Evolutionary conservation across 202 grass and related monocot species (phyloP).

Genomic region (Carex sylvatica): DNA sequence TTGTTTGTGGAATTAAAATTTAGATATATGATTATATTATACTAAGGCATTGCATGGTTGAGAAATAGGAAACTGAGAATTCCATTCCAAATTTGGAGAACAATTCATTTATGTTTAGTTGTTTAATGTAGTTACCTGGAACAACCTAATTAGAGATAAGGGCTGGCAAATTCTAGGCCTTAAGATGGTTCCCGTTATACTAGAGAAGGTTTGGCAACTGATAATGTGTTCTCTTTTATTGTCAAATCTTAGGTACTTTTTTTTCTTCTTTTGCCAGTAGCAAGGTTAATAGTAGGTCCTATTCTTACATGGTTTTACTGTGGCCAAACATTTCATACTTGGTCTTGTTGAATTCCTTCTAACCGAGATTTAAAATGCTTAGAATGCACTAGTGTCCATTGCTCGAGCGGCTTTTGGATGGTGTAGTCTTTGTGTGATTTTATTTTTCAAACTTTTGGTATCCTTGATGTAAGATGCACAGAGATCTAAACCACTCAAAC

Average conservation of each 20-base stretch:
- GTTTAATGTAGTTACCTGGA: not conserved
- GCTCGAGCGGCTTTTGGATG: not conserved
- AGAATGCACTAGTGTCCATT: not conserved
- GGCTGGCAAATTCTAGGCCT: not conserved
- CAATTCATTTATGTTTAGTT: not conserved
- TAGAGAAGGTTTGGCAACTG: not conserved
- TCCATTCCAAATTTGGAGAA: not conserved
- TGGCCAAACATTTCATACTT: not conserved
- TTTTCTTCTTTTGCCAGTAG: not conserved
- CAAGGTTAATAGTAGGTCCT: not conserved
- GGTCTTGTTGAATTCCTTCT: not conserved
- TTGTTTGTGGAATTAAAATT: conserved; percentile 22
- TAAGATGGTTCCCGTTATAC: not conserved
- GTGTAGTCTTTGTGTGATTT: not conserved
- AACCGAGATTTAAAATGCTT: not conserved
- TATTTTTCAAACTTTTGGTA: conserved; percentile 14
- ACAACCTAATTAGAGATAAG: not conserved
- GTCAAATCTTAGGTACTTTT: not conserved
- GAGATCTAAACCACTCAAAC: conserved; percentile 99
- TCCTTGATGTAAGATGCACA: conserved; percentile 51
- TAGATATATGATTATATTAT: not conserved
- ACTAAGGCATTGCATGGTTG: not conserved
- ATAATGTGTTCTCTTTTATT: not conserved
- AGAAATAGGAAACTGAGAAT: not conserved
- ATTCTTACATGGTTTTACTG: not conserved